Conservation (phyloP, 129 eudicot species). For the Arctium lappa region DNA sequence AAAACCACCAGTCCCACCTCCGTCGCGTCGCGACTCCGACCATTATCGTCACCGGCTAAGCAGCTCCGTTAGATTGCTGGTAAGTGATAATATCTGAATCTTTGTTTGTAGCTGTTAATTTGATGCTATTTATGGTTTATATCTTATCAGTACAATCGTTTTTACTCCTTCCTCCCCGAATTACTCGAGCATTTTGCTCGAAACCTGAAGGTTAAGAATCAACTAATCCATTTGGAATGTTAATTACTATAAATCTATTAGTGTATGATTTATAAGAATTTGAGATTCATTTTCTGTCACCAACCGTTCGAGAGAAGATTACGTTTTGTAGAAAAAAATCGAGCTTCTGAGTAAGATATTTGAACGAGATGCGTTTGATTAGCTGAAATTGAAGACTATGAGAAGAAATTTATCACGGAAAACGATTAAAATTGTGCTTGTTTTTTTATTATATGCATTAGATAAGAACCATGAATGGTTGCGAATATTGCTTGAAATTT, state of each 20-base stretch:
- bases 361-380: background rate
- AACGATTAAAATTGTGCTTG: background rate
- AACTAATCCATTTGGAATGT: background rate
- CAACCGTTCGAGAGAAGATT: background rate
- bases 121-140: slow-evolving; percentile 17
- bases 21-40: slow-evolving; percentile 11
- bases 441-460: background rate
- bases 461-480: background rate
- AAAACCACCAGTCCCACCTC: slow-evolving; percentile 23
- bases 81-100: background rate
- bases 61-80: slow-evolving; percentile 3
- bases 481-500: background rate
- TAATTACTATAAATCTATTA: background rate
- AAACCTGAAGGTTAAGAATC: background rate
- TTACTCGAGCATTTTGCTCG: background rate
- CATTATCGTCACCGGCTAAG: background rate
- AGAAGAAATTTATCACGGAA: background rate
- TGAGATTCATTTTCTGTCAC: background rate
- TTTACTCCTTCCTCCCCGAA: background rate
- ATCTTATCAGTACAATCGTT: background rate
- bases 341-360: background rate
- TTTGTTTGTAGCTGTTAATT: background rate
- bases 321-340: background rate
- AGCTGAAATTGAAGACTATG: background rate
- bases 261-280: background rate